Evolutionary conservation across 2,329 filamentous ascomycete genomes (phyloP), one percentile per base, ranked within the genome.

Genomic region (Exophiala lecanii-corni): DNA sequence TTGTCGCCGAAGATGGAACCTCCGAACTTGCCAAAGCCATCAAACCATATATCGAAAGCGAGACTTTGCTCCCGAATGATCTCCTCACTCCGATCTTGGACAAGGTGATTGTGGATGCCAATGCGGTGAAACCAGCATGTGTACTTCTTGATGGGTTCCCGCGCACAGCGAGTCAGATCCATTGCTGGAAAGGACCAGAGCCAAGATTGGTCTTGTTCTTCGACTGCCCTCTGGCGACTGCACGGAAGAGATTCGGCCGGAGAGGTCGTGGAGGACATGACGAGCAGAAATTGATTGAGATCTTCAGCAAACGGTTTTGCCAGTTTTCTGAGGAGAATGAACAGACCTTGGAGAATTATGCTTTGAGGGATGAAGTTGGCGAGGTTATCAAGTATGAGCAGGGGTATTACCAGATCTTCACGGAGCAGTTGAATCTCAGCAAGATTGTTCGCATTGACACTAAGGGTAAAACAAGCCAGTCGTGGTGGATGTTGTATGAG

Each of bases 301-400:
- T 51, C 26, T 55, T 54, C 39, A 40, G 50, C 17, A 46, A 44
- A 13, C 35, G 51, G 41, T 55, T 52, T 41, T 2, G 26, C 9
- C 43, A 55, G 31, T 47, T 41, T 36, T 36, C 47, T 23, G 10
- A 43, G 18, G 41, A 49, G 26, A 55, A 50, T 36, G 10, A 17
- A 2, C 23, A 31, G 16, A 47, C 51, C 30, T 15, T 51, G 9
- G 35, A 45, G 2, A 23, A 32, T 12, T 51, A 33, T 43, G 40
- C 15, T 5, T 18, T 32, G 32, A n/a, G 19, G 5, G n/a, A 40
- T n/a, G 15, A 26, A 26, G 12, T 6, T 12, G 23, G 12, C 23
- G 23, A 26, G 23, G 23, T 6, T 26, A 12, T 26, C 23, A 7
- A 7, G 6, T 26, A 26, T 26, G 23, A 26, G 23, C 7, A 26